These are phyloP conservation scores for Fusarium sp. DNA, from an alignment of 2,329 filamentous ascomycete species.

Conservation along the genomic window DNA sequence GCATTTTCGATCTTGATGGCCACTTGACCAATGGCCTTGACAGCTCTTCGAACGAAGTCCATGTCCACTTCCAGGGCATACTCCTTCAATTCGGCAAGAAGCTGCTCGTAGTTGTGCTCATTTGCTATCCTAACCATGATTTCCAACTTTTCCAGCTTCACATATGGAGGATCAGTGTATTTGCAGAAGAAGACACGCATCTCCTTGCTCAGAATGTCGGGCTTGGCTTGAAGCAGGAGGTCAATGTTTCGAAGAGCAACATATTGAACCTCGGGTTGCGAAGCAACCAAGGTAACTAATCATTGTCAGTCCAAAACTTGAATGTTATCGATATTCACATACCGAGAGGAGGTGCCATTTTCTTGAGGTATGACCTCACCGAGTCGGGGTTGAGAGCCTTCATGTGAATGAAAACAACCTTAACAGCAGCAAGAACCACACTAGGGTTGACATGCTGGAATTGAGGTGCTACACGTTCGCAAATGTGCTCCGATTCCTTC, in stretches of 20 bases:
- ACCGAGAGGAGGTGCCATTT: conserved; percentile 97
- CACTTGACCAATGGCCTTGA: conserved; percentile 96
- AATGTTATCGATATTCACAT: conserved; percentile 48
- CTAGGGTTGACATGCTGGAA: conserved; percentile 99
- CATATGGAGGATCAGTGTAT: conserved; percentile 97
- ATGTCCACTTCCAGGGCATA: conserved; percentile 99
- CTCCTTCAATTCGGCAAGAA: conserved; percentile 94
- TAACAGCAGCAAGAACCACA: conserved; percentile 96
- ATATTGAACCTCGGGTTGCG: conserved; percentile 96
- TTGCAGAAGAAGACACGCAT: conserved; percentile 99
- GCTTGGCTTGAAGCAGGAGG: conserved; percentile 92
- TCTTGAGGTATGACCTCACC: conserved; percentile 89
- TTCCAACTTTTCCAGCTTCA: conserved; percentile 97
- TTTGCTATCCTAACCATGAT: conserved; percentile 99
- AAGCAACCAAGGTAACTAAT: conserved; percentile 92
- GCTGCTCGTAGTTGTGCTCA: conserved; percentile 94
- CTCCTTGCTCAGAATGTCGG: conserved; percentile 96
- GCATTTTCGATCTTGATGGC: conserved; percentile 98
- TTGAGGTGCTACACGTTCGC: conserved; percentile 93
- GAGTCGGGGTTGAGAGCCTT: conserved; percentile 81
- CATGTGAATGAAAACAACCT: conserved; percentile 98
- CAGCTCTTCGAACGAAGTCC: conserved; percentile 95
- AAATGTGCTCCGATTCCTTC: conserved; percentile 98
- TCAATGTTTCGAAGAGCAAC: conserved; percentile 97
- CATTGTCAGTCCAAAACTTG: neutral